phyloP scores from a whole-genome alignment of 805 yeast species.

The Torulaspora microellipsoides region DNA sequence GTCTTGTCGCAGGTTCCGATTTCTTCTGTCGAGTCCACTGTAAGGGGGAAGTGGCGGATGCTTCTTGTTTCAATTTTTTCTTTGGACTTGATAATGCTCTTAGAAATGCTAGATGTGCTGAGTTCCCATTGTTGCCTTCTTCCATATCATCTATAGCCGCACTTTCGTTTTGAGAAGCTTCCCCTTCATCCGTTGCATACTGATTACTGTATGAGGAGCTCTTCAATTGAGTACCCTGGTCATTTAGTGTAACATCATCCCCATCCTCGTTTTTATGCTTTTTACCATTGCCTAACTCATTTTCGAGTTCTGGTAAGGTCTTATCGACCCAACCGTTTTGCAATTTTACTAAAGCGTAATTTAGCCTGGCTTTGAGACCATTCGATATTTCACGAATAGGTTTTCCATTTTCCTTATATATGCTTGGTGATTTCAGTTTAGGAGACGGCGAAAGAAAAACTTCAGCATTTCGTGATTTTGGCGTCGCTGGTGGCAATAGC shows the following conservation, averaged over 20 bases:
- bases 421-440: conserved; percentile 29
- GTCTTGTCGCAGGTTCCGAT: conserved; percentile 1
- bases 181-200: conserved; percentile 12
- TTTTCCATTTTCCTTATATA: conserved; percentile 26
- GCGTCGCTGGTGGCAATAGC: conserved; percentile 33
- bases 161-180: conserved; percentile 8
- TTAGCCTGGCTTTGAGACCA: conserved; percentile 38
- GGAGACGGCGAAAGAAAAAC: conserved; percentile 34
- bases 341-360: conserved; percentile 40
- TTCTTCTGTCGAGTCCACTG: conserved; percentile 12
- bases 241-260: neutral
- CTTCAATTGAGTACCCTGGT: conserved; percentile 2
- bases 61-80: conserved; percentile 15
- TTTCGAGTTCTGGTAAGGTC: conserved; percentile 27
- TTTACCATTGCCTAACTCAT: conserved; percentile 14
- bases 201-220: conserved; percentile 13
- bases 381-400: conserved; percentile 41
- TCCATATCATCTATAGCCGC: conserved; percentile 16
- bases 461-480: conserved; percentile 31
- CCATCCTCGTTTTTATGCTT: conserved; percentile 8
- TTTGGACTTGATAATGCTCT: conserved; percentile 38
- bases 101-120: conserved; percentile 40
- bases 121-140: conserved; percentile 28
- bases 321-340: conserved; percentile 35
- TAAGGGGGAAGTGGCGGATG: conserved; percentile 10